phyloP scores from a whole-genome alignment of 768 basidiomycete genomes.

The Xerocomus brunneocitrinus region DNA sequence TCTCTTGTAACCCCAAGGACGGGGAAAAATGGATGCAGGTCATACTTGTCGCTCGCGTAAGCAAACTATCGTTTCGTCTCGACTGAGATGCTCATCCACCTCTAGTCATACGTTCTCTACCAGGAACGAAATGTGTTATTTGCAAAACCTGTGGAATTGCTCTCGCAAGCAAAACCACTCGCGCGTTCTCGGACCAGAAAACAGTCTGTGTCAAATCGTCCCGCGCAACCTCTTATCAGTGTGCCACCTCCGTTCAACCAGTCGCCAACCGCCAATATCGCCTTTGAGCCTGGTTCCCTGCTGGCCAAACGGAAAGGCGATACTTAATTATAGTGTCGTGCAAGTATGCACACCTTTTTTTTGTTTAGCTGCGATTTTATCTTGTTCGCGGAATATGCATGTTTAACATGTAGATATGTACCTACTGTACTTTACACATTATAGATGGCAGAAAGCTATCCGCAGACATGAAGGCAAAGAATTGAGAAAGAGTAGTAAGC shows the following conservation, averaged over 20 bases:
- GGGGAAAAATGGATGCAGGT: slow-evolving; percentile 76
- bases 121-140: slow-evolving; percentile 66
- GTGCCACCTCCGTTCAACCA: slow-evolving; percentile 40
- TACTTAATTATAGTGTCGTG: background rate
- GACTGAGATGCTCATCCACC: slow-evolving; percentile 9
- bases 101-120: slow-evolving; percentile 75
- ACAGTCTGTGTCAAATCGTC: slow-evolving; percentile 31
- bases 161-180: slow-evolving; percentile 31
- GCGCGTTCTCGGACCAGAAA: slow-evolving; percentile 36
- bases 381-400: slow-evolving; percentile 5
- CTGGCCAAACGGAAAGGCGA: slow-evolving; percentile 50
- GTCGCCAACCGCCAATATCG: slow-evolving; percentile 32
- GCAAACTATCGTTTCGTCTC: slow-evolving; percentile 20
- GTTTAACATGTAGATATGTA: slow-evolving; percentile 17
- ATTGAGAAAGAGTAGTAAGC: background rate
- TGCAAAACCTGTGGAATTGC: slow-evolving; percentile 30
- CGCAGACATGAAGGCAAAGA: background rate
- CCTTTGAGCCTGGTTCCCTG: slow-evolving; percentile 76
- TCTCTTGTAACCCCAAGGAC: slow-evolving; percentile 71
- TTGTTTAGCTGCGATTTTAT: slow-evolving; percentile 4
- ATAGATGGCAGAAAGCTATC: slow-evolving; percentile 8
- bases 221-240: slow-evolving; percentile 46
- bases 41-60: slow-evolving; percentile 76
- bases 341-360: background rate
- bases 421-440: slow-evolving; percentile 21